Conservation (phyloP, 352 stramenopile species). For the Pythium vanterpoolii region DNA sequence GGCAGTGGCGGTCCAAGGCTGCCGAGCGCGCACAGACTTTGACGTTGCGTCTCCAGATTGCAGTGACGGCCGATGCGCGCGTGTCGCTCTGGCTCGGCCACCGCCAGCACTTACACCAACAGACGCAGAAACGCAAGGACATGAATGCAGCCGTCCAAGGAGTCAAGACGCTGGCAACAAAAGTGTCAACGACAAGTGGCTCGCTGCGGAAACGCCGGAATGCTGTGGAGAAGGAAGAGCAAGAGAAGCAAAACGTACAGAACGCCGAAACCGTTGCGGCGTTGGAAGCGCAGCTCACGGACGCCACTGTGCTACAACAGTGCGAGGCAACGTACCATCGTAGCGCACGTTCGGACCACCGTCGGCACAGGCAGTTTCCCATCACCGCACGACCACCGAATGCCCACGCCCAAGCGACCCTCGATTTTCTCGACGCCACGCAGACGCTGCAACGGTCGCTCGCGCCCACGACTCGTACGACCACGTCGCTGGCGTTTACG, state of each 20-base stretch:
- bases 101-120: constrained; percentile 3
- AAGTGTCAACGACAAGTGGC: neutral
- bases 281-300: constrained; percentile 9
- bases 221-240: constrained; percentile 11
- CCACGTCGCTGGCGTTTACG: constrained; percentile 42
- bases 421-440: constrained; percentile 42
- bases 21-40: constrained; percentile 44
- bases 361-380: constrained; percentile 50
- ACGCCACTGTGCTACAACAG: constrained; percentile 16
- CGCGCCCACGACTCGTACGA: constrained; percentile 12
- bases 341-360: constrained; percentile 48
- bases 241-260: constrained; percentile 7
- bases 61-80: constrained; percentile 10
- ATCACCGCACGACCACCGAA: constrained; percentile 46
- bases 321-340: constrained; percentile 43
- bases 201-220: constrained; percentile 7
- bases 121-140: constrained; percentile 3
- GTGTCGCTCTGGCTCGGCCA: constrained; percentile 29
- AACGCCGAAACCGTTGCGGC: constrained; percentile 5
- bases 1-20: constrained; percentile 33
- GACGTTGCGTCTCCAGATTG: constrained; percentile 33
- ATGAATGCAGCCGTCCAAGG: too few relatives aligned
- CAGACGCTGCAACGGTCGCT: constrained; percentile 28
- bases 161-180: too few relatives aligned
- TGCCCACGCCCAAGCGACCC: constrained; percentile 38